Percentiles rank a stretch among this genome's conserved stretches.
These are phyloP conservation scores for Anthoceros angustus DNA, from an alignment of 225 moss, liverwort and hornwort genomes.

Conservation along the genomic window DNA sequence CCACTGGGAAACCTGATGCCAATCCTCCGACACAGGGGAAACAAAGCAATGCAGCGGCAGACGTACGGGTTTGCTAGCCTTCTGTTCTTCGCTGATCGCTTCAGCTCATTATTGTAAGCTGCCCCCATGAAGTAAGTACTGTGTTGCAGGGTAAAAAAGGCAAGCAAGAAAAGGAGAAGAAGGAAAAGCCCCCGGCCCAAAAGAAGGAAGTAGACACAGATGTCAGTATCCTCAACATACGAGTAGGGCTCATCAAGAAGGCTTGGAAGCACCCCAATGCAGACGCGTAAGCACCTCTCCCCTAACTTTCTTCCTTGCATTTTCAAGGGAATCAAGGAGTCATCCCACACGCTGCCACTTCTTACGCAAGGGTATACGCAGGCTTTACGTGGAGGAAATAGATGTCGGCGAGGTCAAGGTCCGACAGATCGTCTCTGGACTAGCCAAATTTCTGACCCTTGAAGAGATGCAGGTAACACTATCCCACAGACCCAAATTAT, in stretches of 20 bases:
- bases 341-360: not conserved
- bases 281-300: constrained; percentile 21
- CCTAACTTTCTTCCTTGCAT: not conserved
- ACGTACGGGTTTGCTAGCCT: no score
- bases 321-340: not conserved
- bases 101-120: no score
- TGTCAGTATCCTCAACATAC: constrained; percentile 36
- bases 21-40: no score
- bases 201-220: constrained; percentile 50
- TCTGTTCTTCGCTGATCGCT: no score
- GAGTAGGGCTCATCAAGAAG: constrained; percentile 45
- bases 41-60: no score
- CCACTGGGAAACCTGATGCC: no score
- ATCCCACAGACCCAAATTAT: not conserved
- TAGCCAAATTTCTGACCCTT: constrained; percentile 70
- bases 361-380: not conserved
- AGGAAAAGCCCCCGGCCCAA: constrained; percentile 41
- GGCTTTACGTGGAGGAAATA: constrained; percentile 73
- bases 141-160: constrained; percentile 5
- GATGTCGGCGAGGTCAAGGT: constrained; percentile 61
- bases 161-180: constrained; percentile 27
- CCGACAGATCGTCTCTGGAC: constrained; percentile 75
- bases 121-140: no score
- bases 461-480: constrained; percentile 46
- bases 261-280: constrained; percentile 82